Conservation (phyloP, 768 basidiomycete species). For the Favolaschia claudopus region DNA sequence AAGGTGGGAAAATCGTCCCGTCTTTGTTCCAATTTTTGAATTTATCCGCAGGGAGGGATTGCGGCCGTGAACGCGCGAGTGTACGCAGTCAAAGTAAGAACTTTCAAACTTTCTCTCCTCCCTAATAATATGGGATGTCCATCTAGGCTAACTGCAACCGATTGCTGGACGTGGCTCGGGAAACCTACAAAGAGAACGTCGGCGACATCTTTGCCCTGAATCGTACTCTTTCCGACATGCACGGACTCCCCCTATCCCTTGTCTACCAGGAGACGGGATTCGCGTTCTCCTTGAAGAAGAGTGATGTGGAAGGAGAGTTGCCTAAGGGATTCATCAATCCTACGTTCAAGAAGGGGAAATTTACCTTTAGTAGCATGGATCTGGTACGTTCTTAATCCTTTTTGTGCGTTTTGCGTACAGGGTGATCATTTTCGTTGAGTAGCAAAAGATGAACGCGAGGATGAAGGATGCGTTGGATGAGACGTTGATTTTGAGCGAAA, state of each 20-base stretch:
- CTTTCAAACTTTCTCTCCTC: background rate
- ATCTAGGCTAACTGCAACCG: slow-evolving; percentile 76
- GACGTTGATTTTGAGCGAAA: slow-evolving; percentile 84
- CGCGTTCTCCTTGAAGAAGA: slow-evolving; percentile 74
- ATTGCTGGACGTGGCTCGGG: slow-evolving; percentile 92
- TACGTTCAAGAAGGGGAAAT: slow-evolving; percentile 70
- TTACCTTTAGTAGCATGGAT: slow-evolving; percentile 82
- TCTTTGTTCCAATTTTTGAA: background rate
- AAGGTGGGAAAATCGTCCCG: slow-evolving; percentile 54
- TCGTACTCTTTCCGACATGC: slow-evolving; percentile 62
- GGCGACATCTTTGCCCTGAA: slow-evolving; percentile 83
- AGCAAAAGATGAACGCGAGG: slow-evolving; percentile 90
- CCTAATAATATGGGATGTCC: background rate
- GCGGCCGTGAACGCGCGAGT: slow-evolving; percentile 80
- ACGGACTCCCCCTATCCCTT: slow-evolving; percentile 70
- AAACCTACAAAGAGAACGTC: slow-evolving; percentile 93
- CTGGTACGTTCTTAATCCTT: slow-evolving; percentile 57
- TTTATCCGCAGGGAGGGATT: slow-evolving; percentile 64
- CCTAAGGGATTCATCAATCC: slow-evolving; percentile 79
- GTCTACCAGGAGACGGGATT: slow-evolving; percentile 80
- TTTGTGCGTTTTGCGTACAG: background rate
- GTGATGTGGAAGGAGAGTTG: slow-evolving; percentile 66
- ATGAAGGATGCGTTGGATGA: slow-evolving; percentile 95
- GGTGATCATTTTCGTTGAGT: background rate
- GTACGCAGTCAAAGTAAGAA: slow-evolving; percentile 81